Evolutionary conservation across 129 eudicot species (phyloP), one percentile per base, ranked within the genome.

Genomic region (Artemisia annua): DNA sequence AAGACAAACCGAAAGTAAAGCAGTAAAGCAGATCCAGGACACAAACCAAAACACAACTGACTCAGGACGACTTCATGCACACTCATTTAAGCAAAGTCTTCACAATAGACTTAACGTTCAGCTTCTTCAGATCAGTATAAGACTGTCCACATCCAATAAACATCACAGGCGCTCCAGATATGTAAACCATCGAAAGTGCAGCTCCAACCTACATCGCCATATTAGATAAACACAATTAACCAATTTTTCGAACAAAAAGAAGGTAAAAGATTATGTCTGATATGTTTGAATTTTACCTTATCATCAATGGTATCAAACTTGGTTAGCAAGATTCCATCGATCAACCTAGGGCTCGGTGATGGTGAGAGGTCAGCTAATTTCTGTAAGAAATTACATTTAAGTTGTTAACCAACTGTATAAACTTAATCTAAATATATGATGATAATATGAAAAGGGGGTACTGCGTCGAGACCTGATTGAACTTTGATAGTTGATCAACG

Each of bases 141-240:
- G 99, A 90, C 82, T 95, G 97, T 12, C 99, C 99, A 74, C 99
- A 95, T 15, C 99, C 97, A 24, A 90, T 89, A 81, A 95, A 90
- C 99, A 95, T 95, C 70, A 95, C 99, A 13, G 99, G 99, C 9
- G 96, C 82, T 78, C 99, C 97, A 10, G 99, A 95, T 57, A 95
- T 86, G 87, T 95, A 95, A 26, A 95, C 97, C 97, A 95, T 90
- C 3, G 97, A 95, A 18, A 95, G 83, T n/a, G 97, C 99, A 63
- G 99, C 99, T 67, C 99, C 99, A 64, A 95, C 99, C 99, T 95
- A 74, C 55, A 79, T 7, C 61, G 48, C 26, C 30, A 12, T 18
- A 24, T 10, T 14, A 49, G 32, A 7, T 12, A 11, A 65, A 65
- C 32, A 65, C 22, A 11, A 71, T 50, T n/a, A 69, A 77, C 75